Base-by-base conservation (phyloP, 257 asterid species). In the Craterostigma plantagineum region DNA sequence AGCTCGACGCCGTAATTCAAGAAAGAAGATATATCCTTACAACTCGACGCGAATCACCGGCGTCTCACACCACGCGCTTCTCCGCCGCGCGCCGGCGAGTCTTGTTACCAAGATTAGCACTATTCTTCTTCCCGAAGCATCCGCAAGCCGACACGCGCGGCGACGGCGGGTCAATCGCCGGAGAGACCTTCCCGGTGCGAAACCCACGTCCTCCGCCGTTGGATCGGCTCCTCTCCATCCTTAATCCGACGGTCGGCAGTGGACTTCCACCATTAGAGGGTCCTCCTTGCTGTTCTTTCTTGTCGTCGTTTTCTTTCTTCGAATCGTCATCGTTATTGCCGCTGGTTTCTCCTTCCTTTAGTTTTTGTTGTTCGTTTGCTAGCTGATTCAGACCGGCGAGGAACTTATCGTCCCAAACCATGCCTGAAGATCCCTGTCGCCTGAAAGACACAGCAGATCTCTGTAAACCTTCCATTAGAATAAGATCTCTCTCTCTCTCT, bases 371-470 rank as follows among this genome's bases (percentile, higher is more conserved):
- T 43, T 63, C 61, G 38, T 69, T 48, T 13, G 53, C 62, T 48
- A 53, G 49, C 60, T 58, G 67, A 42, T 59, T 57, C 58, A 76
- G 35, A n/a, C 63, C 72, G 38, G 68, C 41, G 33, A 80, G 59
- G 11, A 80, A 59, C 41, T 77, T 81, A 59, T 77, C 92, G 58
- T 81, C 84, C 92, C 92, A 81, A 9, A 81, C 78, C n/a, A 72
- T 56, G 33, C 94, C 94, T n/a, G 94, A 81, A 7, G 94, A 81
- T 35, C 94, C 94, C 38, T 78, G 92, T 45, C 94, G 56, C 71
- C 94, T 50, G 72, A 81, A 81, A 10, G 94, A 81, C 7, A 69
- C 68, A 0, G 74, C 66, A 42, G 94, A 81, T 75, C 94, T 67
- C 67, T 81, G 94, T 48, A 81, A 62, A 16, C 92, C 92, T 35